Percentiles rank a stretch among this genome's conserved stretches.
phyloP scores from a whole-genome alignment of 805 yeast species.

The Kurtzmaniella fragi region DNA sequence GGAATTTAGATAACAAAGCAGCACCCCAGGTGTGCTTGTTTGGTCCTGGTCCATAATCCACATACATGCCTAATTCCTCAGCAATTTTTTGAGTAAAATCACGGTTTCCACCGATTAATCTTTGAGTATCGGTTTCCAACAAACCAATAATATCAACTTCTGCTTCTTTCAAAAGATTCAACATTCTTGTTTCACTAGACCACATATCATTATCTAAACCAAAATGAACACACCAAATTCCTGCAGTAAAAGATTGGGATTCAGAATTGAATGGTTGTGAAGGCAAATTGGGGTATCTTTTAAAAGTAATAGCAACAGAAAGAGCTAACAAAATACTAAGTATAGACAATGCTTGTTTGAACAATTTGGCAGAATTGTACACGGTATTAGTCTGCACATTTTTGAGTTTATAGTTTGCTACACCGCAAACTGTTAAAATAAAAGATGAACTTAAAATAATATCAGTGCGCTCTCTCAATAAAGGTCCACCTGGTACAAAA shows the following conservation, averaged over 20 bases:
- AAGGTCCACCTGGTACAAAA: constrained; percentile 91
- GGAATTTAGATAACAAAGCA: constrained; percentile 87
- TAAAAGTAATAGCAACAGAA: constrained; percentile 53
- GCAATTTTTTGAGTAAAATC: constrained; percentile 89
- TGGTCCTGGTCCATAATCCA: constrained; percentile 97
- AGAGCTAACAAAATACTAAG: constrained; percentile 44
- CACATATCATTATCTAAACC: constrained; percentile 98
- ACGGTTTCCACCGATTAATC: constrained; percentile 91
- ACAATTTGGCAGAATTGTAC: constrained; percentile 4
- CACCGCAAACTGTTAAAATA: constrained; percentile 48
- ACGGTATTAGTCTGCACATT: constrained; percentile 8
- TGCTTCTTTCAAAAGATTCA: constrained; percentile 73
- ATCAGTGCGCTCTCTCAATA: constrained; percentile 85
- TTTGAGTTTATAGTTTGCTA: constrained; percentile 32
- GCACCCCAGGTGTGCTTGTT: constrained; percentile 98
- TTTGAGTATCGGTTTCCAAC: constrained; percentile 88
- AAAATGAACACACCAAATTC: constrained; percentile 97
- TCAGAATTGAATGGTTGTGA: constrained; percentile 45
- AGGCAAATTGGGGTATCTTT: constrained; percentile 59
- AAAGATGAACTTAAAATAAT: constrained; percentile 59
- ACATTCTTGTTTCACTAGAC: constrained; percentile 91
- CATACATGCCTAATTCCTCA: constrained; percentile 90
- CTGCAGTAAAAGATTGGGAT: constrained; percentile 80
- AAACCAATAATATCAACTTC: constrained; percentile 89
- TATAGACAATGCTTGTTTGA: constrained; percentile 22